Base-by-base conservation (phyloP, 1,284 basidiomycete species). In the Tilletiopsis washingtonensis region DNA sequence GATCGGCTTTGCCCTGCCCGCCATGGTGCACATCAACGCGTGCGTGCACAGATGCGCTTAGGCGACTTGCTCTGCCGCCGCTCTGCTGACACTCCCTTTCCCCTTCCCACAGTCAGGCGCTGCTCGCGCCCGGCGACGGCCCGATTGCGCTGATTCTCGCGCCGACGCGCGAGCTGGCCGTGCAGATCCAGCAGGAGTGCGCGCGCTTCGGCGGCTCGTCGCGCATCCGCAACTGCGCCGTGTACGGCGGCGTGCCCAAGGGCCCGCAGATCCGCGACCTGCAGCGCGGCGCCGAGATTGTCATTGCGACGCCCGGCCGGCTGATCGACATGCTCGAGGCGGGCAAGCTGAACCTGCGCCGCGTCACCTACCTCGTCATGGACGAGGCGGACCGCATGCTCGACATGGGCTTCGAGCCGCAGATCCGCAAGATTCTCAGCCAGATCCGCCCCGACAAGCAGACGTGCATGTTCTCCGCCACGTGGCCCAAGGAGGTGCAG, bases 1-100 rank as follows among this genome's bases (percentile, higher is more conserved):
- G 24, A 96, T 98, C 58, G 85, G 91, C 15, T 98, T 98, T 74
- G 91, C 94, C 51, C 83, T 98, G 43, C 93, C 93, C 46, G 91
- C 93, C 52, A 98, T 98, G 91, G 81, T 98, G 36, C 93, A 98
- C 77, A 97, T 98, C 79, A 98, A 97, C 80, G 93, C 93, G 82
- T 17, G 19, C 9, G n/a, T 26, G 19, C n/a, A n/a, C n/a, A n/a
- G n/a, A n/a, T n/a, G n/a, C n/a, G n/a, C 12, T 43, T 14, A 9
- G 6, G 21, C n/a, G 24, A 17, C 12, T 14, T 43, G 24, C 5
- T 40, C 21, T 5, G 12, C 12, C 42, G 24, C 34, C 34, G 11
- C 17, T 14, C 34, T 43, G 5, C n/a, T n/a, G 9, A 11, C 12
- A 25, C 25, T 25, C 15, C 12, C 21, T 32, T 24, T 43, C 23